Evolutionary conservation across 2,329 filamentous ascomycete species (phyloP), one percentile per base, ranked within the genome.

Genomic region (Fusarium albosuccineum): DNA sequence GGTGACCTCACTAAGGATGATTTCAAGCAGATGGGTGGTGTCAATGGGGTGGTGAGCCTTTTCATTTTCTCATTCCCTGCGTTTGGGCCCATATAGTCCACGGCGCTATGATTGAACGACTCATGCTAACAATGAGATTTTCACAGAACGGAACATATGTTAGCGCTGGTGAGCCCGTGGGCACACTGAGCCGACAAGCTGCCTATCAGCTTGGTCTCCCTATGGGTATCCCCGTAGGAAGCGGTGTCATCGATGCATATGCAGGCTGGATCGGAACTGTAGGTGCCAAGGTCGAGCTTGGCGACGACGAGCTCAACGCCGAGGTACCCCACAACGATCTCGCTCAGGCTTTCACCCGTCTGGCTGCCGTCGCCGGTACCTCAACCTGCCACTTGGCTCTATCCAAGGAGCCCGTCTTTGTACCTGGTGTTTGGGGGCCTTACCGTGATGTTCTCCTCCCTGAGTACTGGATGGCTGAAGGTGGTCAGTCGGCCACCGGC

Each of bases 251-350:
- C 75, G 96, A 99, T 78, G 96, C 96, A 16, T 99, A 99, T 75
- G 96, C 96, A 62, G 96, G 96, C 67, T 99, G 96, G 96, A 96
- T 99, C 71, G 96, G 96, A 64, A 98, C 96, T 1, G 96, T 99
- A n/a, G 96, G 96, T 60, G 95, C 96, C 63, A 97, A 97, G 79
- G 93, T 97, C 72, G 87, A 93, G 69, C 86, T 97, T 14, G 85
- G 86, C 40, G 72, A 77, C 36, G 88, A 91, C 57, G 86, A 91
- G 48, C 85, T 95, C 39, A 90, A 91, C 75, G 83, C 87, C 62
- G 86, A 86, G 36, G 84, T 86, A 5, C 86, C 92, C 2, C 89
- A 91, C 75, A 97, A 97, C 79, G 93, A 97, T 76, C 87, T 96
- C n/a, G 88, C 91, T 3, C 94, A 97, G 79, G 95, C 95, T 6